Conservation (phyloP, 495 filamentous ascomycete species). For the Aspergillus hancockii region DNA sequence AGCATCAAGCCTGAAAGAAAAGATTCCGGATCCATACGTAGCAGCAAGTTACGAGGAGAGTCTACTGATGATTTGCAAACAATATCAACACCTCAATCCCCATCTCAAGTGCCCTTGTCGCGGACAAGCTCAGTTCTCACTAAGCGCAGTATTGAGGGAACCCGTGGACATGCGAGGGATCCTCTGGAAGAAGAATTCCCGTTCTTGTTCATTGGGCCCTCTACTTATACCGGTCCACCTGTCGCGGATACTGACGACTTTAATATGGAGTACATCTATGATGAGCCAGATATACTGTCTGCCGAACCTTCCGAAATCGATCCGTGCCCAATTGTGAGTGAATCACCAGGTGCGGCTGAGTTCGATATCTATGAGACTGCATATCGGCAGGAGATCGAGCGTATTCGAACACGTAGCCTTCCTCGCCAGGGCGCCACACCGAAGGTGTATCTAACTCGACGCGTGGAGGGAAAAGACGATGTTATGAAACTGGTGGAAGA, state of each 20-base stretch:
- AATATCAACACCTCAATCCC: constrained; percentile 24
- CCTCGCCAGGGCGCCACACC: constrained; percentile 33
- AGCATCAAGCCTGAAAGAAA: constrained; percentile 27
- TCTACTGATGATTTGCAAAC: constrained; percentile 22
- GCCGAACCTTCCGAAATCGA: constrained; percentile 22
- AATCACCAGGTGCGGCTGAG: constrained; percentile 78
- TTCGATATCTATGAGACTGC: constrained; percentile 86
- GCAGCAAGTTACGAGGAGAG: constrained; percentile 21
- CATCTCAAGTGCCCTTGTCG: constrained; percentile 32
- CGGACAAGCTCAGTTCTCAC: constrained; percentile 41
- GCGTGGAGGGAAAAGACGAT: constrained; percentile 56
- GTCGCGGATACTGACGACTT: constrained; percentile 12
- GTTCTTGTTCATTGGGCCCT: constrained; percentile 73
- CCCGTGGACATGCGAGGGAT: constrained; percentile 67
- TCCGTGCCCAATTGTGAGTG: constrained; percentile 59
- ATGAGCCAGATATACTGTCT: constrained; percentile 27
- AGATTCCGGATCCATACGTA: constrained; percentile 33
- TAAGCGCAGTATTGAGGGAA: constrained; percentile 45
- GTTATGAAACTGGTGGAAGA: constrained; percentile 41
- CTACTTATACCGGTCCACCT: constrained; percentile 40
- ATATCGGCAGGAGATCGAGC: constrained; percentile 77
- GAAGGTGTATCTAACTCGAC: constrained; percentile 59
- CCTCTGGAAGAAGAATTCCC: constrained; percentile 60
- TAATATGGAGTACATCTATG: constrained; percentile 20
- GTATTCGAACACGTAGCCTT: constrained; percentile 55